These are phyloP conservation scores for Rhododendron ovatum DNA, from an alignment of 148 eudicot species.

Conservation along the genomic window DNA sequence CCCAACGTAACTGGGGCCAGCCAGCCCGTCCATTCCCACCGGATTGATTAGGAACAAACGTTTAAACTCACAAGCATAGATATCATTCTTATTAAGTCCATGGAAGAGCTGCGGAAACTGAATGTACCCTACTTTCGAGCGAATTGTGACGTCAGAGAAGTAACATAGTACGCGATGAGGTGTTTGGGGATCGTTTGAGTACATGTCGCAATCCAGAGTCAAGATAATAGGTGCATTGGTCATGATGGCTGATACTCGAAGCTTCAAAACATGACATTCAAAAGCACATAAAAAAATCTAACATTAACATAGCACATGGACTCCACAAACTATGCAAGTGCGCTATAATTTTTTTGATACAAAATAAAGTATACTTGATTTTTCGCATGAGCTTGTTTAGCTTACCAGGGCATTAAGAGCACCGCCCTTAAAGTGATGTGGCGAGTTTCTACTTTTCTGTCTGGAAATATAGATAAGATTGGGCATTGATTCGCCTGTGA, in stretches of 20 bases:
- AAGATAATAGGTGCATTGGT: slow-evolving; percentile 67
- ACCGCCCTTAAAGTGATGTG: slow-evolving; percentile 82
- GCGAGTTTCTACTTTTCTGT: slow-evolving; percentile 43
- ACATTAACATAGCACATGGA: background rate
- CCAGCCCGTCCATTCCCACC: slow-evolving; percentile 56
- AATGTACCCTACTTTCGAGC: slow-evolving; percentile 41
- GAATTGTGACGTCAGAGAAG: slow-evolving; percentile 24
- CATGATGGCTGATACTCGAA: slow-evolving; percentile 68
- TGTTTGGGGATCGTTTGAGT: slow-evolving; percentile 66
- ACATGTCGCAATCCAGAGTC: slow-evolving; percentile 69
- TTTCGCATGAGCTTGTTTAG: background rate
- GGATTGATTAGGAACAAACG: slow-evolving; percentile 39
- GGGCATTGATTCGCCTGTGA: slow-evolving; percentile 45
- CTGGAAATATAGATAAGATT: slow-evolving; percentile 68
- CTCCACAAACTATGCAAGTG: background rate
- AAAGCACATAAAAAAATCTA: background rate
- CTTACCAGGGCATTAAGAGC: slow-evolving; percentile 73
- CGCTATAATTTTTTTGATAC: too few relatives aligned
- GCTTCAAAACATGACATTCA: slow-evolving; percentile 18
- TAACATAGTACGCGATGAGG: slow-evolving; percentile 48
- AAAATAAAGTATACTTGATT: too few relatives aligned
- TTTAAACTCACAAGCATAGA: slow-evolving; percentile 45
- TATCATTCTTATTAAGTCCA: slow-evolving; percentile 53
- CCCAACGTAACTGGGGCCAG: slow-evolving; percentile 62
- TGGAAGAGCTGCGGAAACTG: slow-evolving; percentile 68